Conservation (phyloP, 116 monocot species). For the Cymodocea nodosa region DNA sequence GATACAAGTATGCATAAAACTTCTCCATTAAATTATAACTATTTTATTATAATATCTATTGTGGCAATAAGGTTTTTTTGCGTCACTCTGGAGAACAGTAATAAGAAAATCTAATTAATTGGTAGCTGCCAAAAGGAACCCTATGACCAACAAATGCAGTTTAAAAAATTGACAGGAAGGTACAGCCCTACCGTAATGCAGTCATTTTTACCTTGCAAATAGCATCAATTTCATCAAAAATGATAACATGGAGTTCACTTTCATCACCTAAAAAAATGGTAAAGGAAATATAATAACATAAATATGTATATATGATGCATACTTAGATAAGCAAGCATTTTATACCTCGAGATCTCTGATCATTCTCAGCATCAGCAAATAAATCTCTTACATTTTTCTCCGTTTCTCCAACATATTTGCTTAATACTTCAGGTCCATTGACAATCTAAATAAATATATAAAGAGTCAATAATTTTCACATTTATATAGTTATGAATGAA, state of each 20-base stretch:
- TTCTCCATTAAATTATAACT: too few relatives aligned
- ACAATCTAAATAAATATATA: constrained; percentile 51
- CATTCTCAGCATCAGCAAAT: constrained; percentile 99
- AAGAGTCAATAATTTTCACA: too few relatives aligned
- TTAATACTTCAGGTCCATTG: constrained; percentile 98
- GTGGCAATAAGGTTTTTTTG: too few relatives aligned
- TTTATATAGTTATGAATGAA: too few relatives aligned
- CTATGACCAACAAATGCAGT: too few relatives aligned
- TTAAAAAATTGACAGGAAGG: too few relatives aligned
- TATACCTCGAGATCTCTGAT: constrained; percentile 69
- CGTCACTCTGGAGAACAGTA: too few relatives aligned
- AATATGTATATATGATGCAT: background rate
- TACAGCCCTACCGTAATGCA: too few relatives aligned
- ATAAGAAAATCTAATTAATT: too few relatives aligned
- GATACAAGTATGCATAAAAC: too few relatives aligned
- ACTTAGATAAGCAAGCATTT: constrained; percentile 3
- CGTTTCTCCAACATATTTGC: constrained; percentile 98
- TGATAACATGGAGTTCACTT: constrained; percentile 96
- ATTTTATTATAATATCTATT: too few relatives aligned
- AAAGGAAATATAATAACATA: background rate
- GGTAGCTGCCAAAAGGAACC: too few relatives aligned
- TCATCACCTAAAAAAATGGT: constrained; percentile 66
- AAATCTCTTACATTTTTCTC: constrained; percentile 99
- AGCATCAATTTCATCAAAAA: constrained; percentile 99
- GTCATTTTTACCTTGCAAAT: constrained; percentile 78